Percentiles rank a stretch among this genome's conserved stretches.
Evolutionary conservation across 352 stramenopile genomes (phyloP).

Genomic region (Phytophthora pisi): DNA sequence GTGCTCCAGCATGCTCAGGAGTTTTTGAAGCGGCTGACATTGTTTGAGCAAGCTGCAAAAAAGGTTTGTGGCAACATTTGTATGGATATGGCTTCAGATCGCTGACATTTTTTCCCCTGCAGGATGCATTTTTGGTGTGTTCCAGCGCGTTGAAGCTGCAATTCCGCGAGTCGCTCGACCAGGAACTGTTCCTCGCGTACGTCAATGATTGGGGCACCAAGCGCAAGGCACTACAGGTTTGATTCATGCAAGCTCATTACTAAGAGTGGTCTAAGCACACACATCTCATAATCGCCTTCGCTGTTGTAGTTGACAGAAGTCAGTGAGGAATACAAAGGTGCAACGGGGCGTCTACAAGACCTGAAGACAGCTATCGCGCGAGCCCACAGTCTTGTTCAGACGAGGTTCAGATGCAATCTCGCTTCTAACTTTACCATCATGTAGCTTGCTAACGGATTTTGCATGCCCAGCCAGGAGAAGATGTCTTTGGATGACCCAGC

Average conservation of each 20-base stretch:
- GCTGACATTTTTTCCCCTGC: neutral
- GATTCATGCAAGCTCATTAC: neutral
- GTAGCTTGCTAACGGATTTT: neutral
- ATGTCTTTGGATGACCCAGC: conserved; percentile 33
- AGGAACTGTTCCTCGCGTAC: conserved; percentile 67
- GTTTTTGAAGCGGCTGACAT: conserved; percentile 42
- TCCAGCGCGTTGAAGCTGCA: conserved; percentile 66
- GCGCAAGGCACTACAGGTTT: conserved; percentile 35
- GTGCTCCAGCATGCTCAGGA: conserved; percentile 29
- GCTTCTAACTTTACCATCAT: neutral
- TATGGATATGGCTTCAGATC: neutral
- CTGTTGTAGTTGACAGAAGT: conserved; percentile 17
- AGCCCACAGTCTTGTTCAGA: conserved; percentile 24
- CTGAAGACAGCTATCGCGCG: conserved; percentile 29
- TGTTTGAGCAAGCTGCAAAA: conserved; percentile 62
- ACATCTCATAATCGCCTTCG: neutral
- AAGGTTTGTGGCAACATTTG: conserved; percentile 26
- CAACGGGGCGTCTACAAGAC: conserved; percentile 18
- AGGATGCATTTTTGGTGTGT: conserved; percentile 65
- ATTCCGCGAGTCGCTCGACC: conserved; percentile 55
- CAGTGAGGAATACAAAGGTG: conserved; percentile 27
- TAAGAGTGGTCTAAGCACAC: too few species aligned
- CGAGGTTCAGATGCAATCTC: conserved; percentile 11
- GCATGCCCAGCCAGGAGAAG: conserved; percentile 28
- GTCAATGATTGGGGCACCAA: conserved; percentile 52